A percentile compares a stretch with the other conserved stretches of the same genome.
Evolutionary conservation across 108 stramenopile species (phyloP).

Genomic region (Bacterosira constricta): DNA sequence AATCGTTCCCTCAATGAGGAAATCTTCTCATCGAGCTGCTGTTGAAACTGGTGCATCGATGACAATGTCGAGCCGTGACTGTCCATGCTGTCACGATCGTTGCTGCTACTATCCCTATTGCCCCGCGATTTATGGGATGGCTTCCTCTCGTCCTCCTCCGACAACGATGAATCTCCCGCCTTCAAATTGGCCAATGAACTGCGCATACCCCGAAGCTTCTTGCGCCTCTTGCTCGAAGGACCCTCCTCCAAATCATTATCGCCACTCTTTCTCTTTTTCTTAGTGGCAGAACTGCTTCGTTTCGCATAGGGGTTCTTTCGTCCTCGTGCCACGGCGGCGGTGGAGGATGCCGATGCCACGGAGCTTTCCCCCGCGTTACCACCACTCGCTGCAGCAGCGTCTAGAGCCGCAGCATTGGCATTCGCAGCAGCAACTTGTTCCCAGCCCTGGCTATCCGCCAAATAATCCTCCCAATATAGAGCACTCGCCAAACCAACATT

Average conservation of each 20-base stretch:
- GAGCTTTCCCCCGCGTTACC: background rate
- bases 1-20: constrained; percentile 10
- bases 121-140: background rate
- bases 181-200: too few relatives aligned
- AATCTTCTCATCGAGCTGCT: constrained; percentile 20
- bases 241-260: background rate
- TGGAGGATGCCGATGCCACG: background rate
- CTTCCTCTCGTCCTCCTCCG: background rate
- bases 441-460: constrained; percentile 26
- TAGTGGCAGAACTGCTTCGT: background rate
- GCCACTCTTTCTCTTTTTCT: background rate
- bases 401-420: background rate
- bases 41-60: constrained; percentile 26
- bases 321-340: background rate
- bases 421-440: background rate
- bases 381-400: constrained; percentile 1
- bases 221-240: background rate
- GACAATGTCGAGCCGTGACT: background rate
- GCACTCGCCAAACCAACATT: constrained; percentile 68
- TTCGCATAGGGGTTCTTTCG: background rate
- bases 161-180: background rate
- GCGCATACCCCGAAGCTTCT: too few relatives aligned
- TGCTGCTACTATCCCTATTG: background rate
- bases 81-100: constrained; percentile 7
- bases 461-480: constrained; percentile 82